These are phyloP conservation scores for Corylus americana DNA, from an alignment of 306 rosid species.

Conservation along the genomic window DNA sequence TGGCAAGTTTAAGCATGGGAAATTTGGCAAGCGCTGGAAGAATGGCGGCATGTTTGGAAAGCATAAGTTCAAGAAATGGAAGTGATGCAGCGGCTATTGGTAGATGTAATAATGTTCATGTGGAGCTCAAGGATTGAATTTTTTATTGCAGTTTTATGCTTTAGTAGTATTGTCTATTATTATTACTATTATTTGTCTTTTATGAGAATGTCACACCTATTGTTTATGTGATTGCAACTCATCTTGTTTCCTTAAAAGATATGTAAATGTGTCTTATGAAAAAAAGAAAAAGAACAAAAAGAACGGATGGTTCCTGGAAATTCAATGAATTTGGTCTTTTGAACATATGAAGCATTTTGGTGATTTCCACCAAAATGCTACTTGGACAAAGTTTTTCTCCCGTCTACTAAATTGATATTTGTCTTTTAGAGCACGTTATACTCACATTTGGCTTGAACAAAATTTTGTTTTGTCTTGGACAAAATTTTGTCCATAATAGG, in stretches of 20 bases:
- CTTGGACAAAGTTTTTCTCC: neutral
- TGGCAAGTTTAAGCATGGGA: constrained; percentile 51
- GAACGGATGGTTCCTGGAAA: neutral
- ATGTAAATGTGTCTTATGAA: neutral
- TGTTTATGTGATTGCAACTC: neutral
- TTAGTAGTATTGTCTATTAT: neutral
- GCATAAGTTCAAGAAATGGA: constrained; percentile 70
- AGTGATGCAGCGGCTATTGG: constrained; percentile 34
- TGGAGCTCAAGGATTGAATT: neutral
- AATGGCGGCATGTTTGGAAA: constrained; percentile 45
- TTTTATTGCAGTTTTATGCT: neutral
- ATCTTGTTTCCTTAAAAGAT: neutral
- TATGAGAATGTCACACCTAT: neutral
- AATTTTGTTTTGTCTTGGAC: too few species aligned
- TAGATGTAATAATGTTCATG: neutral
- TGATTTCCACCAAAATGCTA: neutral
- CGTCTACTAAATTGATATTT: too few species aligned
- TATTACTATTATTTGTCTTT: neutral
- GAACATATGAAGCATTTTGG: neutral
- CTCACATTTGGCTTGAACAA: too few species aligned
- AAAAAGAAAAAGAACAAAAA: neutral
- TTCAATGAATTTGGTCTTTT: neutral
- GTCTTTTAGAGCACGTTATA: too few species aligned
- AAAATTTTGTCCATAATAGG: too few species aligned
- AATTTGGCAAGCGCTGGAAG: constrained; percentile 68